phyloP scores from a whole-genome alignment of 495 filamentous ascomycete genomes.

The Pyronema omphalodes region DNA sequence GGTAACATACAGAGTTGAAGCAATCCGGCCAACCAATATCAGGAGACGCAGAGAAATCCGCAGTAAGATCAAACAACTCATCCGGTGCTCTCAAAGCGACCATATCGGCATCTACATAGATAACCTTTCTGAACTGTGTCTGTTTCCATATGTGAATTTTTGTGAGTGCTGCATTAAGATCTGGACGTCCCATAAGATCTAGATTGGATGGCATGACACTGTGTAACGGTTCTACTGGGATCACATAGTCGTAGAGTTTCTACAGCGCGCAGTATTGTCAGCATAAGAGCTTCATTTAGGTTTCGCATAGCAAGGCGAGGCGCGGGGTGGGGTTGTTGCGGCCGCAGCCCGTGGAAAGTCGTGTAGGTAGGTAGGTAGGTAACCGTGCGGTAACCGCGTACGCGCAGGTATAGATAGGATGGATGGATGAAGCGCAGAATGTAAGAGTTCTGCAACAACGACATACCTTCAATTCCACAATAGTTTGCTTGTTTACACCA shows the following conservation, averaged over 20 bases:
- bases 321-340: too few relatives aligned
- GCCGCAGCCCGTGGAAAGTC: constrained; percentile 1
- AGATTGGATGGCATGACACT: constrained; percentile 68
- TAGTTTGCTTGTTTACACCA: constrained; percentile 47
- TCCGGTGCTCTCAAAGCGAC: constrained; percentile 76
- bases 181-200: constrained; percentile 74
- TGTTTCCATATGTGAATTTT: constrained; percentile 92
- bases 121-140: constrained; percentile 71
- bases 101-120: constrained; percentile 85
- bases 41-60: constrained; percentile 48
- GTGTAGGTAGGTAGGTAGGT: constrained; percentile 9
- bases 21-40: constrained; percentile 97
- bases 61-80: constrained; percentile 65
- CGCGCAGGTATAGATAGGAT: background rate
- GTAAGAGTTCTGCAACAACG: background rate
- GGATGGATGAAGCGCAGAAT: constrained; percentile 5
- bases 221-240: constrained; percentile 59
- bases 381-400: too few relatives aligned
- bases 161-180: constrained; percentile 80
- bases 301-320: too few relatives aligned
- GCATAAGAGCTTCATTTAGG: background rate
- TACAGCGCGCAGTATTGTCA: constrained; percentile 22
- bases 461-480: constrained; percentile 59
- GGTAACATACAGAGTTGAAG: constrained; percentile 54
- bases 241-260: constrained; percentile 74